Conservation (phyloP, 169 alveolate genomes). For the Cryptosporidium felis region DNA sequence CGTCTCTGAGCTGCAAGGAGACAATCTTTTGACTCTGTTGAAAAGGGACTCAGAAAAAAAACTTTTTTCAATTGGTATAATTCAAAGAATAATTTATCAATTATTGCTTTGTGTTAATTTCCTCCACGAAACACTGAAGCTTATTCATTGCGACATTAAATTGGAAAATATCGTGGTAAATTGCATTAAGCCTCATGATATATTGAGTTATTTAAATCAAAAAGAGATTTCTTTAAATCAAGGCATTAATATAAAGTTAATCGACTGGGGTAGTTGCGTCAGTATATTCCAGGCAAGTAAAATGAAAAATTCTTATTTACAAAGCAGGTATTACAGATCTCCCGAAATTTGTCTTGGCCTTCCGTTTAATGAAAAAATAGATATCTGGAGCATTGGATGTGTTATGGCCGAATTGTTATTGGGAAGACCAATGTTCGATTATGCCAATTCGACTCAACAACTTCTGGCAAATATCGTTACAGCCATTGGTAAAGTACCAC, state of each 20-base stretch:
- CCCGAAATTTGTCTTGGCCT: slow-evolving; percentile 71
- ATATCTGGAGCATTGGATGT: slow-evolving; percentile 74
- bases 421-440: slow-evolving; percentile 86
- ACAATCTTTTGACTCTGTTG: slow-evolving; percentile 2
- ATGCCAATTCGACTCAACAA: slow-evolving; percentile 80
- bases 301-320: slow-evolving; percentile 84
- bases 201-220: background rate
- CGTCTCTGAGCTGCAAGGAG: slow-evolving; percentile 25
- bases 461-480: slow-evolving; percentile 82
- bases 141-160: slow-evolving; percentile 94
- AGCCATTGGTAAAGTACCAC: slow-evolving; percentile 82
- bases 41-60: background rate
- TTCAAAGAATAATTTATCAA: slow-evolving; percentile 49
- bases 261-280: slow-evolving; percentile 67
- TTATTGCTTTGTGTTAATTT: slow-evolving; percentile 11
- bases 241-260: slow-evolving; percentile 12
- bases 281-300: slow-evolving; percentile 6
- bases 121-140: slow-evolving; percentile 72
- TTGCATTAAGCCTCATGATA: slow-evolving; percentile 57
- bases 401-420: slow-evolving; percentile 76
- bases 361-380: slow-evolving; percentile 51
- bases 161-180: slow-evolving; percentile 93
- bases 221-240: background rate
- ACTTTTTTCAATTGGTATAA: background rate
- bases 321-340: slow-evolving; percentile 80